Evolutionary conservation across 2,329 filamentous ascomycete species (phyloP), one percentile per base, ranked within the genome.

Genomic region (Microsporum ferrugineum): DNA sequence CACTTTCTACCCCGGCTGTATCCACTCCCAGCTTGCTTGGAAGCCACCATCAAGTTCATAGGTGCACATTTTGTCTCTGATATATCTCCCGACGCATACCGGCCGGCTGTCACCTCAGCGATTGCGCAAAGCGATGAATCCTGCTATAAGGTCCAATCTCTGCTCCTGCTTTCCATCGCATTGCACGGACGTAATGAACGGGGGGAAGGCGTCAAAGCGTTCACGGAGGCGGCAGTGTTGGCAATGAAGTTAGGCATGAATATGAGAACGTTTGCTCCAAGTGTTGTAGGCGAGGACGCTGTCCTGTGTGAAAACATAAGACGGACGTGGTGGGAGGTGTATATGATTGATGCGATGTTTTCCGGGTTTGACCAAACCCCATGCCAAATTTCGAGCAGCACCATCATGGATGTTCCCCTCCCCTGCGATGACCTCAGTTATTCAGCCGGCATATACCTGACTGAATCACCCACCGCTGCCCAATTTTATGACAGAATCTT

Each of bases 281-380:
- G 80, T 3, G 78, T 89, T 66, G 86, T 87, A 14, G 77, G 80
- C 33, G 83, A 84, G 3, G 83, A 87, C 62, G 79, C 83, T 0
- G 78, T 90, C 1, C 71, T 91, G 2, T 88, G 92, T 70, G 91
- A 96, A 73, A 89, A 87, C 71, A 87, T 89, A 83, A 83, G 90
- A 17, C 81, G 91, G 62, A 96, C 91, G 1, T 96, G 91, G 91
- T 96, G 91, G 91, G 90, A 83, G 67, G 68, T 89, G 43, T 92
- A 87, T 69, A 82, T 89, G n/a, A 82, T 89, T 12, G 90, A 95
- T 70, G 89, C 87, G 60, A 87, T 95, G 81, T 81, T 95, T 66
- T 88, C 89, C 3, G 89, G 88, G 2, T 85, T 95, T 17, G 74
- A 75, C 2, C 70, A 75, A 10, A 71, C 73, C 61, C 65, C 63